phyloP scores from a whole-genome alignment of 2,329 filamentous ascomycete genomes.

The Pseudogymnoascus sp. region DNA sequence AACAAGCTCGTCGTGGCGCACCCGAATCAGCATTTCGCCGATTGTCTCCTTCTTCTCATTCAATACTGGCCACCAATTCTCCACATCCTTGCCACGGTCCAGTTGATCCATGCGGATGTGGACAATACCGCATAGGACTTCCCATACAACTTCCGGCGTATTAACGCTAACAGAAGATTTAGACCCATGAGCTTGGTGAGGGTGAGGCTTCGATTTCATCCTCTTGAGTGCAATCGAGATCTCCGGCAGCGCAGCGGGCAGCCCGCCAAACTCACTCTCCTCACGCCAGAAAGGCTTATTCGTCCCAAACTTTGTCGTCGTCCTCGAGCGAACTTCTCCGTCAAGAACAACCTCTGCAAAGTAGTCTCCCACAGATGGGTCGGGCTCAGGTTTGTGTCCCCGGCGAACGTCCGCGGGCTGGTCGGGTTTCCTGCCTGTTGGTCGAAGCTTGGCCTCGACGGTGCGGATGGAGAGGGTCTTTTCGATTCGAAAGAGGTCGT shows the following conservation, averaged over 20 bases:
- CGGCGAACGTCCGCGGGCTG: conserved; percentile 17
- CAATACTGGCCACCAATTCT: conserved; percentile 79
- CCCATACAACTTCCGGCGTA: conserved; percentile 31
- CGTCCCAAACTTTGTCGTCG: conserved; percentile 61
- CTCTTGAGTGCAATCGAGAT: conserved; percentile 66
- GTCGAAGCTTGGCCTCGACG: conserved; percentile 50
- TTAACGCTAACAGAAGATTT: conserved; percentile 25
- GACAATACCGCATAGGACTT: conserved; percentile 60
- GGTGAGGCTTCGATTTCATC: conserved; percentile 32
- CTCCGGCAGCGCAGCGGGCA: conserved; percentile 60
- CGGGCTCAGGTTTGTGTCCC: conserved; percentile 30
- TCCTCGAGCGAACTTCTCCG: conserved; percentile 69
- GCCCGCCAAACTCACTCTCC: conserved; percentile 66
- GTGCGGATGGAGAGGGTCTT: conserved; percentile 51
- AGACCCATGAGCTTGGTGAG: conserved; percentile 20
- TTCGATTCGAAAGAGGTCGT: conserved; percentile 52
- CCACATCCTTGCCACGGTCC: conserved; percentile 66
- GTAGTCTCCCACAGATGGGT: conserved; percentile 56
- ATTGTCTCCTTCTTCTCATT: conserved; percentile 69
- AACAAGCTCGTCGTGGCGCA: conserved; percentile 80
- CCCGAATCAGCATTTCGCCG: conserved; percentile 76
- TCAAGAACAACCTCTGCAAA: conserved; percentile 73
- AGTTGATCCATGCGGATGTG: conserved; percentile 68
- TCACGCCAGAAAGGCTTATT: conserved; percentile 77
- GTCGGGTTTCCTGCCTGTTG: background rate